Base-by-base conservation (phyloP, 2,329 filamentous ascomycete genomes). In the Epichloe aotearoae region DNA sequence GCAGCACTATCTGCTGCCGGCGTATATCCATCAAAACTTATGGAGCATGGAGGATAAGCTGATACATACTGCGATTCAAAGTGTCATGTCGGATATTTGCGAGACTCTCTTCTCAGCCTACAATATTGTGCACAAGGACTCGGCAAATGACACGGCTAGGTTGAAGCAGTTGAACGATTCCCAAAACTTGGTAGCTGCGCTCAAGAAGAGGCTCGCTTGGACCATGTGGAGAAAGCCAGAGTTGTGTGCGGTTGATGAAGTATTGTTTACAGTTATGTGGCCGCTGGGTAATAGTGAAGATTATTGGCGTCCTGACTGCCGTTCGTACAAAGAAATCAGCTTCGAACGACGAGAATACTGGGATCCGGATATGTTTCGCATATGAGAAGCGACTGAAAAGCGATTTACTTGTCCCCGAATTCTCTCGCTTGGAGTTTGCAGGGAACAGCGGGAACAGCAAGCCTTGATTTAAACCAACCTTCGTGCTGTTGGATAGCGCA, bases 181-280 rank as follows among this genome's bases (percentile, higher is more conserved):
- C 8, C 42, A 34, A 8, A 26, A 30, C 2, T 34, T 38, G 14
- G 20, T 54, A 3, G 15, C 6, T 12, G 43, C 41, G 19, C 50
- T 84, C 15, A 70, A 75, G 19, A 54, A 63, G 1, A 74, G 73
- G 51, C 66, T 85, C 2, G 68, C 69, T 6, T 85, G 82, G 82
- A 72, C 76, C 3, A 70, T 64, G 0, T 84, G 79, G 79, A 81
- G 77, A 56, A 69, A 73, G 47, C 79, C 78, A 48, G 65, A 68
- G 6, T 68, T 69, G 1, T 84, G 82, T 58, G 62, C 57, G 0
- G 66, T 69, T 7, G 70, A 77, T 43, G 73, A 84, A 61, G 62
- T 81, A 3, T 80, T 80, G 54, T 72, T 78, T 44, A 67, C 83
- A n/a, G 79, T 79, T 2, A 81, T 84, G 58, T 84, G 80, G 80